Percentiles rank a stretch among this genome's conserved stretches.
These are phyloP conservation scores for Apiospora sp. DNA, from an alignment of 2,329 filamentous ascomycete genomes.

Conservation along the genomic window DNA sequence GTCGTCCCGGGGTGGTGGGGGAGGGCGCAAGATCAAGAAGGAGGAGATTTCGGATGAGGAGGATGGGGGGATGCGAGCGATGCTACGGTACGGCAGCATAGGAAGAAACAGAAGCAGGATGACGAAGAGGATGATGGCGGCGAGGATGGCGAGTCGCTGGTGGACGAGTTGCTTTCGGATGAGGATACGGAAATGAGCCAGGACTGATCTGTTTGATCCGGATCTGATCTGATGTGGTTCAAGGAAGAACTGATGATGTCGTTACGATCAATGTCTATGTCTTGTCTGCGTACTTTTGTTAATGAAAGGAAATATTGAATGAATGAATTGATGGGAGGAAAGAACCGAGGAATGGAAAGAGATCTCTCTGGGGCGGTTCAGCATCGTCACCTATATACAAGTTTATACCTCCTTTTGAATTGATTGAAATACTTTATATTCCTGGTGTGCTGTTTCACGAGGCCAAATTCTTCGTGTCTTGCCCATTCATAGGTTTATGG, in stretches of 20 bases:
- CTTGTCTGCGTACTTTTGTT: constrained; percentile 9
- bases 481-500: too few relatives aligned
- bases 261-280: constrained; percentile 15
- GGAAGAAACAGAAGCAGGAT: constrained; percentile 18
- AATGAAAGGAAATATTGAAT: not conserved
- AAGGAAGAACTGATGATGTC: not conserved
- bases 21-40: not conserved
- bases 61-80: constrained; percentile 33
- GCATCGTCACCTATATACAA: not conserved
- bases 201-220: not conserved
- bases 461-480: too few relatives aligned
- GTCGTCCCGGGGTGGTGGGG: not conserved
- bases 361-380: not conserved
- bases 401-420: constrained; percentile 4
- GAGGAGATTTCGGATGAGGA: not conserved
- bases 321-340: not conserved
- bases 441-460: too few relatives aligned
- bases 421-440: not conserved
- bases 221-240: not conserved
- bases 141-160: constrained; percentile 43
- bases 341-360: not conserved
- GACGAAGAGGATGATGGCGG: not conserved
- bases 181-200: constrained; percentile 1
- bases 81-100: constrained; percentile 35
- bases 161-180: constrained; percentile 26